A percentile compares a stretch with the other conserved stretches of the same genome.
Evolutionary conservation across 371 early-diverging fungal genomes (phyloP).

Genomic region (Homolaphlyctis polyrhiza): DNA sequence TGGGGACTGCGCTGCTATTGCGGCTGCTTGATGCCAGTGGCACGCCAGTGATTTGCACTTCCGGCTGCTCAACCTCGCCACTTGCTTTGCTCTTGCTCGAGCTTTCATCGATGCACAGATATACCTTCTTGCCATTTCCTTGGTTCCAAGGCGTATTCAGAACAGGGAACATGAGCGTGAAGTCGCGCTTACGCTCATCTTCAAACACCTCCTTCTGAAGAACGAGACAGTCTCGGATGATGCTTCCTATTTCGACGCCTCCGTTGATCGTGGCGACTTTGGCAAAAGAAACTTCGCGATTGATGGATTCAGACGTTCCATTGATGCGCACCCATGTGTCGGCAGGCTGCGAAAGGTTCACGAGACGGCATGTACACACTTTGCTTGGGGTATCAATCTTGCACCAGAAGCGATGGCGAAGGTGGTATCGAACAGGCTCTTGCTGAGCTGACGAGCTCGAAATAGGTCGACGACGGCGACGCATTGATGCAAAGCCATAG

Average conservation of each 20-base stretch:
- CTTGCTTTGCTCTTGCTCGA: not conserved
- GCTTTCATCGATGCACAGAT: not conserved
- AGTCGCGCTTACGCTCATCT: not conserved
- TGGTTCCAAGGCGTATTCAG: not conserved
- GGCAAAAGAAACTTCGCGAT: not conserved
- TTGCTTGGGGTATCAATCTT: not conserved
- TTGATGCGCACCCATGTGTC: not conserved
- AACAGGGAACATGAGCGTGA: not conserved
- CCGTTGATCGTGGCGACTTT: not conserved
- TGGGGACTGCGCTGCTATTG: too few relatives aligned
- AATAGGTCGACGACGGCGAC: not conserved
- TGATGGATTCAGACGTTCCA: not conserved
- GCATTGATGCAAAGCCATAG: not conserved
- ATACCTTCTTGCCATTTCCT: not conserved
- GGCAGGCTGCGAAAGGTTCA: not conserved
- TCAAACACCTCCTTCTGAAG: not conserved
- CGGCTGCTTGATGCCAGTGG: too few relatives aligned
- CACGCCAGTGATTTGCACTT: too few relatives aligned
- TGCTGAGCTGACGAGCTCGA: not conserved
- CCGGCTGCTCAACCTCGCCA: not conserved
- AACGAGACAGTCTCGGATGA: not conserved
- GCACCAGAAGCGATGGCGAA: not conserved
- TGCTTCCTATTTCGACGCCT: not conserved
- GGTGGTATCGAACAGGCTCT: too few relatives aligned
- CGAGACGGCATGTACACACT: not conserved